phyloP scores from a whole-genome alignment of 1,284 basidiomycete genomes.

The Mycena sp. region DNA sequence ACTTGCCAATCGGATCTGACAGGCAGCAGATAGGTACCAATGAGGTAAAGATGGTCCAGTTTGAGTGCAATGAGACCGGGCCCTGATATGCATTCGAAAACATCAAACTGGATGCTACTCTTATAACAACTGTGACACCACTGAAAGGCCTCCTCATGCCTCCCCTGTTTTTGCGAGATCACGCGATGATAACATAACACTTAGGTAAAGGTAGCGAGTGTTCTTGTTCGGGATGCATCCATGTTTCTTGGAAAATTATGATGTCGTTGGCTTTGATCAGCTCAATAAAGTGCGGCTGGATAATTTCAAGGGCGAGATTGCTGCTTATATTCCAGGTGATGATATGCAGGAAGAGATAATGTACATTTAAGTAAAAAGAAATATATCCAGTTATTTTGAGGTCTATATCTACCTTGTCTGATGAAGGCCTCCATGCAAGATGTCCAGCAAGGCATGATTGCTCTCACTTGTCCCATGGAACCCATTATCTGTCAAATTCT shows the following conservation, averaged over 20 bases:
- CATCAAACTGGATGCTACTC: not conserved
- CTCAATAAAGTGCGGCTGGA: not conserved
- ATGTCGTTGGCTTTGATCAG: constrained; percentile 1
- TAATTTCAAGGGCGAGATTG: not conserved
- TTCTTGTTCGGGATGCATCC: not conserved
- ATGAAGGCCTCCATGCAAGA: too few relatives aligned
- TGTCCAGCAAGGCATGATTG: too few relatives aligned
- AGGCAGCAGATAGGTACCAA: not conserved
- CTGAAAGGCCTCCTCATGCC: not conserved
- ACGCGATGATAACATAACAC: not conserved
- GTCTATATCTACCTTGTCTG: too few relatives aligned
- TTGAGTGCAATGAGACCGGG: not conserved
- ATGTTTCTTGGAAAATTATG: constrained; percentile 4
- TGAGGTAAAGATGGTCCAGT: not conserved
- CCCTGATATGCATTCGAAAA: not conserved
- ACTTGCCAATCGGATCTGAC: not conserved
- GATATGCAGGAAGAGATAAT: constrained; percentile 30
- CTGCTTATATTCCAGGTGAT: not conserved
- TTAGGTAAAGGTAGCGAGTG: not conserved
- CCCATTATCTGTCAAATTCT: too few relatives aligned
- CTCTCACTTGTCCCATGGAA: too few relatives aligned
- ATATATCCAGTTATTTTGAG: too few relatives aligned
- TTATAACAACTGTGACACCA: not conserved
- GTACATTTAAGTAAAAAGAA: too few relatives aligned
- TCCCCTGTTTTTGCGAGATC: not conserved